Base-by-base conservation (phyloP, 768 basidiomycete genomes). In the Boletus edulis region DNA sequence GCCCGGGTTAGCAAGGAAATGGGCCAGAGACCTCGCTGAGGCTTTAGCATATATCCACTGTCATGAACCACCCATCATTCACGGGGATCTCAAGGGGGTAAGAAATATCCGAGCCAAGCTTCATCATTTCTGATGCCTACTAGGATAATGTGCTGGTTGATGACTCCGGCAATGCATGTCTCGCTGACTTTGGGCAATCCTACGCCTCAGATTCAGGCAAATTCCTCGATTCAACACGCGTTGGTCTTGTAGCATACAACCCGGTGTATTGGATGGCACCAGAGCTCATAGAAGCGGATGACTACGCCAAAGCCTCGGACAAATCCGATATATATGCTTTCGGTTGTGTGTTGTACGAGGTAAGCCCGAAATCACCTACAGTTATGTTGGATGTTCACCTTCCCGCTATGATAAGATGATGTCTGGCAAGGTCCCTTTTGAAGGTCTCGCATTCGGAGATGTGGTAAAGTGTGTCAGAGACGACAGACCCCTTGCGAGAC, bases 21-120 rank as follows among this genome's bases (percentile, higher is more conserved):
- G 35, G 57, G 57, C 35, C 35, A 50, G 10, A 37, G 66, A 59
- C 31, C 51, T 67, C 29, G 66, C 64, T 9, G 38, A 57, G 38
- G 70, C 34, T 24, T 56, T 69, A 13, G 15, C 41, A 13, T 72
- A 66, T 38, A 55, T 72, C 20, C 68, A 72, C 22, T 17, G 7
- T 8, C 57, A 60, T 15, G 51, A 66, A 4, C 68, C 68, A 0
- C 63, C 68, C 31, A 63, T 78, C 27, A 56, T 75, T 14, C 76
- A 78, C 24, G 73, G 76, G 8, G 77, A 78, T 58, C 31, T 78
- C 27, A 78, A 77, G 57, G 70, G 69, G 31, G 76, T 56, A 46
- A 61, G 68, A 38, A 20, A 49, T 20, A 18, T 46, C 17, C 17
- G 4, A 57, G n/a, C 17, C 4, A 9, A 42, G 49, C 35, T n/a